phyloP scores from a whole-genome alignment of 345 rosid genomes.

The Turritis glabra region DNA sequence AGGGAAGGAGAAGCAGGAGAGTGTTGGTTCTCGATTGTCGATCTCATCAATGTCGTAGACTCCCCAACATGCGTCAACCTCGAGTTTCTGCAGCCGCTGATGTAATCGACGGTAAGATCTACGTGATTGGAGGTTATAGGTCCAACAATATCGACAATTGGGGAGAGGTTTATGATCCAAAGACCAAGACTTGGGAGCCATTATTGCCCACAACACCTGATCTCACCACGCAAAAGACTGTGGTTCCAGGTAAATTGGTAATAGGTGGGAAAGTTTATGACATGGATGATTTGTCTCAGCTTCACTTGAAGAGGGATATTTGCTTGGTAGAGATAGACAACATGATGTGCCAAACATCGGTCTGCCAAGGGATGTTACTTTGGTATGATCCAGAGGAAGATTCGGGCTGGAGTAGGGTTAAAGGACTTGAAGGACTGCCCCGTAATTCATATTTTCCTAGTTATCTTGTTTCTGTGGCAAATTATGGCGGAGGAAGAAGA shows the following conservation, averaged over 20 bases:
- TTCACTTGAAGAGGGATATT: neutral
- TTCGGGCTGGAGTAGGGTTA: neutral
- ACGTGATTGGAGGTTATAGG: constrained; percentile 64
- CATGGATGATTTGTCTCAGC: neutral
- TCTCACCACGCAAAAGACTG: neutral
- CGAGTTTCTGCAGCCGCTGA: constrained; percentile 58
- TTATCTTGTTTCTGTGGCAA: neutral
- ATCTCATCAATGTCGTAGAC: constrained; percentile 48
- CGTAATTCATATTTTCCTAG: neutral
- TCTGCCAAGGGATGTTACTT: neutral
- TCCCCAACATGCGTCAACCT: constrained; percentile 49
- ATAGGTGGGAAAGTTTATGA: neutral
- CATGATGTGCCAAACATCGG: neutral
- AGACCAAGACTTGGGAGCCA: constrained; percentile 41
- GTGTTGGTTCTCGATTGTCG: constrained; percentile 67
- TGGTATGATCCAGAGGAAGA: neutral
- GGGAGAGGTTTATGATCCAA: constrained; percentile 69
- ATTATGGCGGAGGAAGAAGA: neutral
- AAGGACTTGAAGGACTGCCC: neutral
- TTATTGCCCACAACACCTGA: neutral
- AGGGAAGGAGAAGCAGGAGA: constrained; percentile 49
- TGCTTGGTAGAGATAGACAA: neutral
- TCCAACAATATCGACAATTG: constrained; percentile 41
- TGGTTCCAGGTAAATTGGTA: neutral
- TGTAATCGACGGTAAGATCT: constrained; percentile 49